phyloP scores from a whole-genome alignment of 179 eudicot species.

The Pouteria campechiana region DNA sequence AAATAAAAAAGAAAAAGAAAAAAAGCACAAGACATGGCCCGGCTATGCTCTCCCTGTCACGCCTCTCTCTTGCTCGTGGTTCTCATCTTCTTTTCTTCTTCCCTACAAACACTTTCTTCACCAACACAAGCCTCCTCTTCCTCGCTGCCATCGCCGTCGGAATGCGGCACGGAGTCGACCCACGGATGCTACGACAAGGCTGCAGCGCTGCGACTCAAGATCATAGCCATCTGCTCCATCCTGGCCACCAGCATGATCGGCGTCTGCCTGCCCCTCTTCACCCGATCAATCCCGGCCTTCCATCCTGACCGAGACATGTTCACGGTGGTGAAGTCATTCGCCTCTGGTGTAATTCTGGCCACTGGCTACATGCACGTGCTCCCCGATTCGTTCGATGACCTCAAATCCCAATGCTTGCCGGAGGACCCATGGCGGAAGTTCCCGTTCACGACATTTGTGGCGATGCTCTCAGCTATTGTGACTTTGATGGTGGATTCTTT shows the following conservation, averaged over 20 bases:
- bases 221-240: conserved; percentile 42
- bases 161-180: conserved; percentile 10
- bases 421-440: conserved; percentile 46
- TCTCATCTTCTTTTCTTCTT: no score
- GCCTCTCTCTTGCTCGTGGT: no score
- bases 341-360: conserved; percentile 59
- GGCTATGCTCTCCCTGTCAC: no score
- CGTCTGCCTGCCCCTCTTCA: conserved; percentile 38
- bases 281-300: conserved; percentile 31
- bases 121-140: not conserved
- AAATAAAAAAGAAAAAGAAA: no score
- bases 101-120: no score
- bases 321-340: conserved; percentile 38
- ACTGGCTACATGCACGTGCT: conserved; percentile 74
- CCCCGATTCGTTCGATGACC: conserved; percentile 46
- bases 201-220: conserved; percentile 23
- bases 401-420: conserved; percentile 45
- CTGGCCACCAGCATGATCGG: conserved; percentile 45
- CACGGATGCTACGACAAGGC: conserved; percentile 33
- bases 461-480: conserved; percentile 40
- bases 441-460: conserved; percentile 43
- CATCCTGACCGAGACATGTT: conserved; percentile 33
- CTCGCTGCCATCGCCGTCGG: not conserved
- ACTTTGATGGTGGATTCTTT: conserved; percentile 60
- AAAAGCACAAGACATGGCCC: no score